Evolutionary conservation across 768 basidiomycete species (phyloP), one percentile per base, ranked within the genome.

Genomic region (Suillus subaureus): DNA sequence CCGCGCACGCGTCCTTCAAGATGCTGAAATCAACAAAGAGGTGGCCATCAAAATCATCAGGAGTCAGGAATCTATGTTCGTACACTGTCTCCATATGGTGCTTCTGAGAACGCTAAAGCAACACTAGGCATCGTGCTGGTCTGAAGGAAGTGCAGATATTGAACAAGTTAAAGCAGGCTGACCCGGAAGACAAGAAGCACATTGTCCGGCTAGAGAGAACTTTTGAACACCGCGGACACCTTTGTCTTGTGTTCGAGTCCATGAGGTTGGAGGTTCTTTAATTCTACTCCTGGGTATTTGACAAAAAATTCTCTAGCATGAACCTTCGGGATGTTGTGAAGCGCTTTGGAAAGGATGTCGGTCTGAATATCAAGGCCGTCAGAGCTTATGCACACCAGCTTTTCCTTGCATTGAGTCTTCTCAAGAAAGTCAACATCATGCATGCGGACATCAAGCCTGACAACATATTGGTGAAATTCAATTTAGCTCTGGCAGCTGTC

Each of bases 371-470:
- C 72, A 88, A 90, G 70, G 97, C 97, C 60, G 97, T 99, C n/a
- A 88, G 97, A 70, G 96, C 96, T n/a, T 99, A 99, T 75, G 90
- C 97, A 37, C 94, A 97, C 70, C 97, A 99, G 74, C 88, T 99
- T 61, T 96, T 99, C 79, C 84, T 98, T 61, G 86, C 94, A 21
- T 77, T 99, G 68, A 87, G 91, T 69, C 81, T 96, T 63, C 81
- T 99, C 73, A 87, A 88, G 69, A 98, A 98, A 79, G 85, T 89
- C 66, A 94, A 92, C 69, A 88, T 99, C 66, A 97, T 98, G 87
- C 97, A 99, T 72, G 97, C 97, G 8, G 97, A 99, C 74, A 93
- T 99, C 75, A 99, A 99, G 78, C 97, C 97, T 23, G 97, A 99
- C 76, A 99, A 99, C 75, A 97, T 99, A 51, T 77, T 99, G 72